Evolutionary conservation across 1,284 basidiomycete genomes (phyloP).

Genomic region (Leccinum griseonigrum): DNA sequence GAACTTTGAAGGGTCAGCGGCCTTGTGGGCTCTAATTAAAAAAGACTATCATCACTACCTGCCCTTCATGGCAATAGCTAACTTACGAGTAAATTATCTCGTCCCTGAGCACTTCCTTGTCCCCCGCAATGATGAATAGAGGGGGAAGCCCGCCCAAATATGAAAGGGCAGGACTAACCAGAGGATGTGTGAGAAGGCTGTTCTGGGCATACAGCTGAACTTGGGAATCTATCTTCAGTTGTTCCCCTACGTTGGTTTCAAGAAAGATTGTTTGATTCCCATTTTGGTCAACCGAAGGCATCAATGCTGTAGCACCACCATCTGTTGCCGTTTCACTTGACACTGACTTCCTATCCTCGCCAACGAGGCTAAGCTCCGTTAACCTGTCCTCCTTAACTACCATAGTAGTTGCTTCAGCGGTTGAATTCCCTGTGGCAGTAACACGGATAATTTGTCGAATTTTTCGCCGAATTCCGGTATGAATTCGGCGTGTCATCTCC

Average conservation of each 20-base stretch:
- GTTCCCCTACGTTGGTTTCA: slow-evolving; percentile 46
- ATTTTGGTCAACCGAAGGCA: slow-evolving; percentile 37
- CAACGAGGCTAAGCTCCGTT: slow-evolving; percentile 19
- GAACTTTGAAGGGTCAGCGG: slow-evolving; percentile 79
- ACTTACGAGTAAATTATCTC: slow-evolving; percentile 87
- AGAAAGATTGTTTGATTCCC: slow-evolving; percentile 46
- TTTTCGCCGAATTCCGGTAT: slow-evolving; percentile 56
- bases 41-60: background rate
- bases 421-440: slow-evolving; percentile 15
- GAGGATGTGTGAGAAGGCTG: slow-evolving; percentile 78
- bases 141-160: slow-evolving; percentile 93
- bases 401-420: slow-evolving; percentile 8
- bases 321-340: slow-evolving; percentile 35
- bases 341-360: slow-evolving; percentile 12
- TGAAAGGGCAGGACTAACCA: slow-evolving; percentile 79
- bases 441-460: slow-evolving; percentile 58
- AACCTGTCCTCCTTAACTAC: slow-evolving; percentile 19
- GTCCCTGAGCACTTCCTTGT: slow-evolving; percentile 91
- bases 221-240: slow-evolving; percentile 61
- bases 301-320: slow-evolving; percentile 45
- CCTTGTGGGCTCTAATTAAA: slow-evolving; percentile 75
- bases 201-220: slow-evolving; percentile 92
- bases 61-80: background rate
- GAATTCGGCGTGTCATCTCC: slow-evolving; percentile 64
- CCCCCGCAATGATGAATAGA: slow-evolving; percentile 81